Percentiles rank a stretch among this genome's conserved stretches.
Conservation (phyloP, 2,329 filamentous ascomycete species). For the Pseudocercospora cruenta region DNA sequence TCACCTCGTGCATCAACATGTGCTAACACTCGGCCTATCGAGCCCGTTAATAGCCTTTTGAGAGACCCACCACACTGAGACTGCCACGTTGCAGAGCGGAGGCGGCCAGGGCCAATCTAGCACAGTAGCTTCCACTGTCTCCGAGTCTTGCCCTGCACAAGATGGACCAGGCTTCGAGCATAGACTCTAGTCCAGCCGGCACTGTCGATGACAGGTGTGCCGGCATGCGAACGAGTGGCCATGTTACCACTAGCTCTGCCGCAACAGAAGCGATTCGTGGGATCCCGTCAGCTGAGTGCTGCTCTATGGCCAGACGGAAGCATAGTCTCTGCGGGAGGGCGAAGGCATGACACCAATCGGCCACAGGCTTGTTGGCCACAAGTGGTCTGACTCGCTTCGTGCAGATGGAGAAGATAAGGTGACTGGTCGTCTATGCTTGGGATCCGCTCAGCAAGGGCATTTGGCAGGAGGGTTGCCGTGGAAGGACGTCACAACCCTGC, state of each 20-base stretch:
- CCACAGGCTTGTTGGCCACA: slow-evolving; percentile 15
- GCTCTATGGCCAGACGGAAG: slow-evolving; percentile 37
- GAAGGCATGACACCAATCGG: slow-evolving; percentile 25
- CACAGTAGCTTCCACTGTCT: slow-evolving; percentile 24
- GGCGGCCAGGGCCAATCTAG: slow-evolving; percentile 47
- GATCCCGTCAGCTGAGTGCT: slow-evolving; percentile 42
- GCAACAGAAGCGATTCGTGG: slow-evolving; percentile 47
- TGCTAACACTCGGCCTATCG: slow-evolving; percentile 28
- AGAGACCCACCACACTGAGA: slow-evolving; percentile 39
- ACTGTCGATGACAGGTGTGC: slow-evolving; percentile 28
- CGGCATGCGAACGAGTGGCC: slow-evolving; percentile 48
- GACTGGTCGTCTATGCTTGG: slow-evolving; percentile 47
- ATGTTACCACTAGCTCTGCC: slow-evolving; percentile 48
- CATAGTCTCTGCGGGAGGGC: slow-evolving; percentile 19
- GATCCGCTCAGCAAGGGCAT: slow-evolving; percentile 21
- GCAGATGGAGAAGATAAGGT: slow-evolving; percentile 52
- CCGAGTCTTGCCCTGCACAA: slow-evolving; percentile 33
- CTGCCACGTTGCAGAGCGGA: slow-evolving; percentile 59
- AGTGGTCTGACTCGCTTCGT: slow-evolving; percentile 35
- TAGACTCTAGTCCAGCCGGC: slow-evolving; percentile 30
- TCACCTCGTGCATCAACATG: slow-evolving; percentile 24
- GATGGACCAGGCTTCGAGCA: slow-evolving; percentile 45
- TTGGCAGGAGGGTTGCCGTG: slow-evolving; percentile 6
- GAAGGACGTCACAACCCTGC: slow-evolving; percentile 15
- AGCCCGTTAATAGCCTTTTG: slow-evolving; percentile 34